Evolutionary conservation across 768 basidiomycete genomes (phyloP), one percentile per base, ranked within the genome.

Genomic region (Serendipita sp.): DNA sequence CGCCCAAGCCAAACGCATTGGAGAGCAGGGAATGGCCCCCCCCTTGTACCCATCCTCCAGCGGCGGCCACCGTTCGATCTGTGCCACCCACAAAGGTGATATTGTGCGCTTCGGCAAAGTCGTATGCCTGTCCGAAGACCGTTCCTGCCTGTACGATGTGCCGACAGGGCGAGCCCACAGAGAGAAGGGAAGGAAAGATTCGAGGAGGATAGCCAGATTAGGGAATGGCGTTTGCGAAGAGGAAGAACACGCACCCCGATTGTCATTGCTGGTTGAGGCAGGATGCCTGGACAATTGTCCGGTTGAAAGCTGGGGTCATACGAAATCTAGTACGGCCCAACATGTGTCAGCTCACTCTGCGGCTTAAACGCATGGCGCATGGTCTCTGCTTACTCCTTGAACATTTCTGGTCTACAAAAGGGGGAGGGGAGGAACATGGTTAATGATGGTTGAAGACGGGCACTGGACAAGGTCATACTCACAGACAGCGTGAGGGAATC

Each of bases 101-200:
- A 62, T 75, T 74, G 31, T 74, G 64, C 34, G 44, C 53, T 42
- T 75, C 74, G 2, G 74, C 74, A 62, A 72, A 75, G 24, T 65
- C 67, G 63, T 75, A 74, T 1, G 72, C 65, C 24, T 73, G 67
- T 42, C 71, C 66, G 30, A 67, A 72, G 9, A 65, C 60, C 9
- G 69, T 71, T 20, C 74, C 75, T 0, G 75, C 69, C 73, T 75
- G n/a, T n/a, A n/a, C n/a, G n/a, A n/a, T n/a, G n/a, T n/a, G n/a
- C n/a, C n/a, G n/a, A n/a, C n/a, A 43, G 16, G 43, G 22, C 61
- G 42, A 22, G 3, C 31, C 5, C 28, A 3, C 41, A 42, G 48
- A 45, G n/a, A n/a, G n/a, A n/a, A n/a, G n/a, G n/a, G n/a, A n/a
- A n/a, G n/a, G n/a, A n/a, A n/a, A n/a, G n/a, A n/a, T n/a, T n/a